Evolutionary conservation across 495 filamentous ascomycete species (phyloP), one percentile per base, ranked within the genome.

Genomic region (Lasiosphaeria miniovina): DNA sequence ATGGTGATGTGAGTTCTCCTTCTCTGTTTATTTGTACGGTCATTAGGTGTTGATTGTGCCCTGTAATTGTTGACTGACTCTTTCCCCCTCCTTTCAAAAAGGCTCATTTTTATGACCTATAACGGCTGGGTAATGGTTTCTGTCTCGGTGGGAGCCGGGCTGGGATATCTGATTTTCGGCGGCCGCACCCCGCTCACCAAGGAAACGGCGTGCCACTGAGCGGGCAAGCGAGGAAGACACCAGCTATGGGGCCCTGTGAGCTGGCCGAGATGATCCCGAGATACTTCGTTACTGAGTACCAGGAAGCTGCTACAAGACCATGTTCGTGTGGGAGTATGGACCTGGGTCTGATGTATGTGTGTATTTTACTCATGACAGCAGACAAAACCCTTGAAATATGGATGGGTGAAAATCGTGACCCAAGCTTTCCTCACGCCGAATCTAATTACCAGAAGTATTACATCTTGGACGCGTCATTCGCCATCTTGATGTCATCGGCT

Each of bases 51-150:
- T 14, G 12, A 14, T 35, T 14, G 17, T 40, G 17, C 12, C 35
- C 40, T 14, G n/a, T 15, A 3, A 2, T 24, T 55, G 36, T 43
- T 32, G 5, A 31, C 32, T 31, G 49, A 51, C 12, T 11, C 15
- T 9, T 46, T 7, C 15, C 6, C n/a, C 33, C 6, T 24, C n/a
- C 33, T 3, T 12, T 7, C 12, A 35, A 51, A 38, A 49, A 98
- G 94, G 94, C 77, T 99, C 61, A 78, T 99, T 24, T 99, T 99
- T 76, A 99, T 99, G 94, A 99, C 95, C 3, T 99, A 99, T 73
- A 99, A 99, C 65, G 94, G 95, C 14, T 92, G 87, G 81, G 87
- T 99, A 58, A 99, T 99, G 94, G 72, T 96, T 61, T 83, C 93
- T 0, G 91, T 97, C 10, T 90, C 88, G 10, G 79, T 93, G 11